Evolutionary conservation across 2,329 filamentous ascomycete species (phyloP), one percentile per base, ranked within the genome.

Genomic region (Xylariaceae sp.): DNA sequence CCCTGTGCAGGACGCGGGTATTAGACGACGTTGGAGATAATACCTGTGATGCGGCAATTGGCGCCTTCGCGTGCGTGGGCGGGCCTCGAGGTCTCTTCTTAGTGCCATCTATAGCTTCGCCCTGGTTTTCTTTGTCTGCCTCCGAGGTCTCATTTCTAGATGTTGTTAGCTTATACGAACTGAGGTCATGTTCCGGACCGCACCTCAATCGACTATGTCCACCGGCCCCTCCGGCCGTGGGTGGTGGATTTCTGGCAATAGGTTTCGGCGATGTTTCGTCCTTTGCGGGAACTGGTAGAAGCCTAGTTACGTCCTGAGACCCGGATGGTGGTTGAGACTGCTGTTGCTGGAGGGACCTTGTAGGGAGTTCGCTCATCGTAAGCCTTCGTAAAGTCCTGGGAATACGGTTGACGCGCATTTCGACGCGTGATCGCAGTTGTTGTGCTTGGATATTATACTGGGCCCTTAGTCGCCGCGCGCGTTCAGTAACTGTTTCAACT

Each of bases 351-450:
- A 71, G 55, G 61, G 74, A 74, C 61, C 76, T 82, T 46, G 72
- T 67, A 12, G 92, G 69, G 8, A 97, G 77, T 42, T 96, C 92
- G 52, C 85, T 84, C 79, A 99, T 92, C 53, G 83, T 95, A 57
- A 84, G 79, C 66, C 87, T 88, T 55, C 92, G 85, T 59, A 96
- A 74, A 15, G 85, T 80, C 63, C 84, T 81, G 7, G 94, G 94
- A 49, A 97, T 94, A 50, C 94, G 86, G 68, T 96, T 96, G 70
- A 97, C 81, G 72, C 94, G 88, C 74, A 95, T 88, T 71, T 96
- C 92, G 49, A 99, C 86, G 57, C 92, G 86, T 56, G 90, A 86
- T 57, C 88, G 83, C 37, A 97, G 80, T 58, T 88, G 88, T 70
- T 92, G 88, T 19, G 91, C 88, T 71, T 96, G 92, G 9, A 95